Base-by-base conservation (phyloP, 179 eudicot genomes). In the Spinacia oleracea region DNA sequence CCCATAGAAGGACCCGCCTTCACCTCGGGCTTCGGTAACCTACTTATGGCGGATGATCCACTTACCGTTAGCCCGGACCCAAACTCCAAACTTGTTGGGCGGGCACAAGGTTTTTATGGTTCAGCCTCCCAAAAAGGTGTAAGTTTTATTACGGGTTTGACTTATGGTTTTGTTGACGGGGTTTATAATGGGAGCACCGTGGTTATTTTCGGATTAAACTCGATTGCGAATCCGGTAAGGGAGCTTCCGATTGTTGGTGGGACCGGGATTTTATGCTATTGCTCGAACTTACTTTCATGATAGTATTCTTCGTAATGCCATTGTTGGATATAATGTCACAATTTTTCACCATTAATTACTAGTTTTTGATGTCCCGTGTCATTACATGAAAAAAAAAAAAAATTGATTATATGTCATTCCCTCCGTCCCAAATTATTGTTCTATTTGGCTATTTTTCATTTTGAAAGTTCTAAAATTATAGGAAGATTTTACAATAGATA, bases 181-280 rank as follows among this genome's bases (percentile, higher is more conserved):
- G 20, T 74, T 3, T 79, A 79, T 20, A 83, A 83, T 53, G 85
- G 83, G 7, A 83, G 85, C 29, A 21, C 83, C 1, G 11, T 83
- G 2, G 68, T 76, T 12, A 27, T 83, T 0, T 29, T 76, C 40
- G 75, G 86, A 51, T 81, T 38, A 9, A 80, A 80, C 64, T 42
- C 77, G 45, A 55, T 77, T 0, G 9, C 38, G 72, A 68, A 71
- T 16, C 63, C 67, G 27, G 48, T 76, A 27, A 64, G 86, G 59
- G 86, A 83, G 60, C 40, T 83, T 5, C 78, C 86, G 0, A 58
- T 83, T 9, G 75, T 83, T 12, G 83, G 86, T 5, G 86, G 86
- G 6, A 70, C 83, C 16, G 86, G 86, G 34, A 5, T 70, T 42
- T 83, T 76, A 78, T 55, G 81, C 78, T 12, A n/a, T 80, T 55